These are phyloP conservation scores for Papiliotrema terrestris DNA, from an alignment of 1,284 basidiomycete species.

Conservation along the genomic window DNA sequence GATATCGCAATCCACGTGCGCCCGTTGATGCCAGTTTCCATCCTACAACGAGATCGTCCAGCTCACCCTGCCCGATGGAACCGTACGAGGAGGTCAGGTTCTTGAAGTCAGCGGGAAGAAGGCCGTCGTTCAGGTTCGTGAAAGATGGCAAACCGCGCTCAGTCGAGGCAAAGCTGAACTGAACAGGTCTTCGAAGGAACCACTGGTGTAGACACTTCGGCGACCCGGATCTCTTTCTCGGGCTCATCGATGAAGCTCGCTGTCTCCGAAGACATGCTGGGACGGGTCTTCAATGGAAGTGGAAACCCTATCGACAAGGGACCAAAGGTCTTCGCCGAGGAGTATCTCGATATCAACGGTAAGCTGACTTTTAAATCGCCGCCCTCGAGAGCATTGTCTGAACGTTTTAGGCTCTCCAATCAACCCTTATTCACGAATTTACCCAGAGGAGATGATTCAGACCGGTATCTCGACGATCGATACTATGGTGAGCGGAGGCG, in stretches of 20 bases:
- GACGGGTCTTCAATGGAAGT: constrained; percentile 98
- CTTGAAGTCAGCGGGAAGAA: constrained; percentile 98
- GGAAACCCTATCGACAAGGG: constrained; percentile 98
- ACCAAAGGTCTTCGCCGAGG: constrained; percentile 98
- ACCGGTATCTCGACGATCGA: constrained; percentile 99
- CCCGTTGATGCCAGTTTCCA: constrained; percentile 64
- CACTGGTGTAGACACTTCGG: constrained; percentile 86
- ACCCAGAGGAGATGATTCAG: constrained; percentile 99
- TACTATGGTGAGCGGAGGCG: constrained; percentile 60
- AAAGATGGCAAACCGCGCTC: not conserved
- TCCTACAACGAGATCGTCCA: constrained; percentile 99
- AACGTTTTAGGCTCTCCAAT: constrained; percentile 78
- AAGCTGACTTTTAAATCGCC: constrained; percentile 31
- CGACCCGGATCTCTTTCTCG: constrained; percentile 97
- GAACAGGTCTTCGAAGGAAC: constrained; percentile 89
- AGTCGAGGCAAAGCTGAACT: not conserved
- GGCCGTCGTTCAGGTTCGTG: constrained; percentile 78
- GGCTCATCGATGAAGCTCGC: constrained; percentile 98
- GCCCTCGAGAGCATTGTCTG: constrained; percentile 4
- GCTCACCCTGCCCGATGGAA: constrained; percentile 92
- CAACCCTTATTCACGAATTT: constrained; percentile 98
- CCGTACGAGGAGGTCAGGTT: constrained; percentile 93
- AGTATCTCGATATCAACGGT: constrained; percentile 99
- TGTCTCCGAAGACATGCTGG: constrained; percentile 99
- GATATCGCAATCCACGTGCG: not conserved